Base-by-base conservation (phyloP, 2,329 filamentous ascomycete genomes). In the Knufia petricola region DNA sequence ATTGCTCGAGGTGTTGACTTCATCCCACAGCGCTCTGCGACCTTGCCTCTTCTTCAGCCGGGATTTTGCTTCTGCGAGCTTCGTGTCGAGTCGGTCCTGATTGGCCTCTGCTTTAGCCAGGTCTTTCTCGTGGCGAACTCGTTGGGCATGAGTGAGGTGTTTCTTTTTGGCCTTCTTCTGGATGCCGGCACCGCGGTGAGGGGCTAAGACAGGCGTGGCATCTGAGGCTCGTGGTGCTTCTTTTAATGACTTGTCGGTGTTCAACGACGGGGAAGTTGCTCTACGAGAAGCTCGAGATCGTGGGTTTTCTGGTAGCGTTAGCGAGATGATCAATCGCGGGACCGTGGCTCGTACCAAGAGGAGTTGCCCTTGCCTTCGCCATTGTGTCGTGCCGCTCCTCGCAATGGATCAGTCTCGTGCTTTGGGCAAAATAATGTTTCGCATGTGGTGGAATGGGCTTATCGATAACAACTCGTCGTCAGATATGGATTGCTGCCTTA, bases 201-300 rank as follows among this genome's bases (percentile, higher is more conserved):
- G 68, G 38, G 46, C 63, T 55, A 30, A 57, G 57, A 39, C 67
- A 59, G 44, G 68, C 59, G 54, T 55, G 15, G 52, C 47, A 65
- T 66, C 13, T 61, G 64, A 51, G 1, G 55, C 52, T 9, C 70
- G 63, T 38, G 70, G 68, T 56, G 63, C 59, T 37, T 66, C 61
- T 49, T 60, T 68, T 44, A 76, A 58, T 37, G 72, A 72, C 59
- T 74, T 74, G 61, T 76, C 71, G 41, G 73, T 59, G 52, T 75
- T 63, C 53, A 75, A 63, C 46, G 73, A 73, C 17, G 77, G 78
- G 4, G 75, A 77, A 46, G 66, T 69, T 52, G 71, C 77, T 57
- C 78, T 71, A 54, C 77, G 73, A 31, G 76, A 76, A 48, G 78
- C 77, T 49, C 78, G 76, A 43, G 78, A 80, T 59, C 76, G 75